Percentiles rank a stretch among this genome's conserved stretches.
These are phyloP conservation scores for Marsdenia floribunda DNA, from an alignment of 257 asterid species.

Conservation along the genomic window DNA sequence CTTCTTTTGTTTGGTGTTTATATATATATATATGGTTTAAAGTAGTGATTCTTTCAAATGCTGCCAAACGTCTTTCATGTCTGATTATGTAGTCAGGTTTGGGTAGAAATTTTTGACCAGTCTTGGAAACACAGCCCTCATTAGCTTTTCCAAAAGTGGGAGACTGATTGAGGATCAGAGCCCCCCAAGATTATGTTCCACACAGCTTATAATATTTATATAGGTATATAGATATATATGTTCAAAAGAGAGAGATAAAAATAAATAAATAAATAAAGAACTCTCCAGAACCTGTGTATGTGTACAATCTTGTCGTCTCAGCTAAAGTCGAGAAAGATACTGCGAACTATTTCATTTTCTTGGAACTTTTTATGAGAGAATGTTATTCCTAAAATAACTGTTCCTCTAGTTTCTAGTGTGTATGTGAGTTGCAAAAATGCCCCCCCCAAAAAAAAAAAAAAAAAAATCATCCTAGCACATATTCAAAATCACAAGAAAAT, in stretches of 20 bases:
- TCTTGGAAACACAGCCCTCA: conserved; percentile 1
- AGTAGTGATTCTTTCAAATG: background rate
- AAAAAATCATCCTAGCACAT: too few species aligned
- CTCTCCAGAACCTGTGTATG: conserved; percentile 4
- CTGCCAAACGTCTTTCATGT: conserved; percentile 7
- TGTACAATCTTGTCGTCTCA: background rate
- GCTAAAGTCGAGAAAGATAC: conserved; percentile 8
- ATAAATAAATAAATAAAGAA: background rate
- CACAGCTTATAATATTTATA: background rate
- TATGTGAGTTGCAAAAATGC: too few species aligned
- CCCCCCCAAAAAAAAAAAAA: too few species aligned
- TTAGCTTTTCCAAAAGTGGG: conserved; percentile 13
- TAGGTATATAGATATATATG: too few species aligned
- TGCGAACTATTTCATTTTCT: background rate
- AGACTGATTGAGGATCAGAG: background rate
- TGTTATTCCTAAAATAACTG: too few species aligned
- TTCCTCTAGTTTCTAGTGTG: too few species aligned
- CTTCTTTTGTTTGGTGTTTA: too few species aligned
- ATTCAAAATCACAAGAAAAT: too few species aligned
- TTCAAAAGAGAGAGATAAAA: background rate
- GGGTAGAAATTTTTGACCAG: conserved; percentile 4
- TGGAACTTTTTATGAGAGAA: too few species aligned
- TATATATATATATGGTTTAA: background rate
- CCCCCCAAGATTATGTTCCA: background rate
- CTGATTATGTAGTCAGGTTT: background rate